Conservation (phyloP, 176 grass and related monocot species). For the Tuctoria greenei region DNA sequence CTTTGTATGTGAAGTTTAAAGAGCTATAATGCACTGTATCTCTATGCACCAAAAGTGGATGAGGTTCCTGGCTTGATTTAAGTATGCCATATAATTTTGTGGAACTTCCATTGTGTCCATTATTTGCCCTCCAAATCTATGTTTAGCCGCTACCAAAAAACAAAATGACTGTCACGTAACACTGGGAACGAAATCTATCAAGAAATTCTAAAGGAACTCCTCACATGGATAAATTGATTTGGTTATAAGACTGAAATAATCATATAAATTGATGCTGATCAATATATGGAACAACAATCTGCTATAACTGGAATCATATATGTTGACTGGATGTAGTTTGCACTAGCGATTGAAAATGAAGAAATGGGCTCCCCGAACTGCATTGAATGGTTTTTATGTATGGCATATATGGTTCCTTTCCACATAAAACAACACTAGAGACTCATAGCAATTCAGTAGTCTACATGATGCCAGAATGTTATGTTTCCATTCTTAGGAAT, state of each 20-base stretch:
- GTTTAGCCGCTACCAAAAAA: background rate
- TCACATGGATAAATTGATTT: slow-evolving; percentile 12
- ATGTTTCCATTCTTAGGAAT: slow-evolving; percentile 3
- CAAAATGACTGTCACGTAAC: background rate
- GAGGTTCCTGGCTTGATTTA: background rate
- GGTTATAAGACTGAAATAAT: background rate
- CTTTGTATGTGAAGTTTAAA: background rate
- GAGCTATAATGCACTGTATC: background rate
- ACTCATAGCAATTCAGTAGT: background rate
- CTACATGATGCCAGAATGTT: slow-evolving; percentile 3
- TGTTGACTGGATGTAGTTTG: slow-evolving; percentile 6
- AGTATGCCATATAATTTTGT: background rate
- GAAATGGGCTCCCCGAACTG: background rate
- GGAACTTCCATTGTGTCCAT: background rate
- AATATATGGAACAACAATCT: slow-evolving; percentile 8
- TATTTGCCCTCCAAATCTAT: background rate
- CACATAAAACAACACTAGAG: background rate
- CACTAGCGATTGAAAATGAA: background rate
- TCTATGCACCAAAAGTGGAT: background rate
- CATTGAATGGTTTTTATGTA: slow-evolving; percentile 5
- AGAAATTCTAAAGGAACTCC: background rate
- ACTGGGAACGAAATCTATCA: background rate
- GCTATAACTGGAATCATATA: background rate
- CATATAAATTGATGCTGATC: background rate
- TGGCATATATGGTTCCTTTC: background rate